Base-by-base conservation (phyloP, 805 yeast species). In the Ogataea dorogensis region DNA sequence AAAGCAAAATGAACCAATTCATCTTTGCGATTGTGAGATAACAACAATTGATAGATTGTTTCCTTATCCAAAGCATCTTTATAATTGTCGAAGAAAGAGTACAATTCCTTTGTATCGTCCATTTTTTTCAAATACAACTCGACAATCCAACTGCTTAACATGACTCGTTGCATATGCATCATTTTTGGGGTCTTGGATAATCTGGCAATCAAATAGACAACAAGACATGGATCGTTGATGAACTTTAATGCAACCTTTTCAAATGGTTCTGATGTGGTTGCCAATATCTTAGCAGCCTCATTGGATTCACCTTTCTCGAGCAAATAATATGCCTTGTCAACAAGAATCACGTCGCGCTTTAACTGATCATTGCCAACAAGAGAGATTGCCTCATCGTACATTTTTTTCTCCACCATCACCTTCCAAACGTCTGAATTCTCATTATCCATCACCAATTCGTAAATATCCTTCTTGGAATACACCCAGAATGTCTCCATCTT, bases 361-460 rank as follows among this genome's bases (percentile, higher is more conserved):
- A 49, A 32, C n/a, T 56, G 22, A 38, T 72, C 70, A 13, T 33
- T 16, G 16, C 27, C 25, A 8, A 62, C 55, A 11, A 77, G 55
- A 2, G 55, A 45, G 30, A 86, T 62, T 0, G 96, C 96, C 28
- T 75, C 77, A 12, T 81, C 85, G 57, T 70, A 91, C 38, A 73
- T 60, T 6, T 65, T 58, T 33, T 65, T 65, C 3, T 68, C 69
- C n/a, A 79, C 54, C 50, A 80, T 58, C 0, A 75, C 64, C 35
- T 72, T 73, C 96, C 97, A 86, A 3, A 89, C 79, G 17, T 83
- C 83, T 4, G 71, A 64, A 4, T 79, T 67, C 56, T 91, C 97
- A 51, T 82, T 73, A 22, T 71, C 71, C 9, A 86, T 65, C 7
- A 81, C 69, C 5, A 93, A 60, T 55, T 93, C 98, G 53, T 72